Evolutionary conservation across 73 alveolate species (phyloP).

Genomic region (Paramecium caudatum): DNA sequence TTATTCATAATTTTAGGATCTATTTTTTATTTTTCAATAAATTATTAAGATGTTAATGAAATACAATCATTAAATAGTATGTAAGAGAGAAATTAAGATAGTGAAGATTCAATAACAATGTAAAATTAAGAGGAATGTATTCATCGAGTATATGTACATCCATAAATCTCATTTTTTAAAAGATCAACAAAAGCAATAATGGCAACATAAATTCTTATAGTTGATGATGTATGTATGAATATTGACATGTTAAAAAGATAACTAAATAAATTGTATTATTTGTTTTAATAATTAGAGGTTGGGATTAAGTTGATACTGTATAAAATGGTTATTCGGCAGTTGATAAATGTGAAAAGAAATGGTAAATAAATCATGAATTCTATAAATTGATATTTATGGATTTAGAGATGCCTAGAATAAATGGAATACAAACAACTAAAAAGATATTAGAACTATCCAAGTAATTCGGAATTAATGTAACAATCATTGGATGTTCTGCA

Average conservation of each 20-base stretch:
- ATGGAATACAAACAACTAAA: conserved; percentile 58
- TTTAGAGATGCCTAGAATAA: conserved; percentile 51
- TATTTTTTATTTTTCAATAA: conserved; percentile 16
- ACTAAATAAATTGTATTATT: conserved; percentile 19
- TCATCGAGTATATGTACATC: conserved; percentile 23
- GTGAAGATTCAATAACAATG: conserved; percentile 18
- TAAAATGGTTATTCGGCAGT: conserved; percentile 19
- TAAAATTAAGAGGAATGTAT: background rate
- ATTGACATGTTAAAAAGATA: background rate
- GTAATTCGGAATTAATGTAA: background rate
- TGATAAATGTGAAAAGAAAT: conserved; percentile 2
- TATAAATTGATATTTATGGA: conserved; percentile 68
- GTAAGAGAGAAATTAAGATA: conserved; percentile 54
- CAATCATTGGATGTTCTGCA: conserved; percentile 62
- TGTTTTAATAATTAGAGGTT: conserved; percentile 29
- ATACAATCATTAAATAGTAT: conserved; percentile 47
- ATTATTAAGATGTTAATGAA: conserved; percentile 12
- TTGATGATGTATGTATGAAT: conserved; percentile 39
- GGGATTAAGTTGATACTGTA: conserved; percentile 42
- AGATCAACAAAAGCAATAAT: conserved; percentile 54
- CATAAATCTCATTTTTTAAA: background rate
- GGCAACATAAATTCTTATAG: conserved; percentile 10
- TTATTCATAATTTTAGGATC: background rate
- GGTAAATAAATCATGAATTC: conserved; percentile 9
- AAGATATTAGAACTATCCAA: conserved; percentile 13